Evolutionary conservation across 768 basidiomycete species (phyloP).

Genomic region (Lactarius psammicola): DNA sequence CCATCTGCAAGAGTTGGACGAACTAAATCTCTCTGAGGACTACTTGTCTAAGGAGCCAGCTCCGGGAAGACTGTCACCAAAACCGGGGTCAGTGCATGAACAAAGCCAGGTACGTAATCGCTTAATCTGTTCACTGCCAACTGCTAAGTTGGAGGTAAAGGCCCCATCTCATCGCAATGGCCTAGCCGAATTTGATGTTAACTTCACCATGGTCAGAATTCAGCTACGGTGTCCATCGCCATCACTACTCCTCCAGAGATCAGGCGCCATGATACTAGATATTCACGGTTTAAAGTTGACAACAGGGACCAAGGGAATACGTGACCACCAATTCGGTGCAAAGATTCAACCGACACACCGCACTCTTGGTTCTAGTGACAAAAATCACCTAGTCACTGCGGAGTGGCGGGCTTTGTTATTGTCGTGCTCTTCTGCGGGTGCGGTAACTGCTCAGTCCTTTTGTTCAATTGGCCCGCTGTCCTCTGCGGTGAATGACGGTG

Average conservation of each 20-base stretch:
- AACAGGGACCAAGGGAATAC: slow-evolving; percentile 23
- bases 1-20: slow-evolving; percentile 55
- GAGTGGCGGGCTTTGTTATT: slow-evolving; percentile 48
- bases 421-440: slow-evolving; percentile 46
- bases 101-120: slow-evolving; percentile 1
- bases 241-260: slow-evolving; percentile 46
- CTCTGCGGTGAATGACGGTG: slow-evolving; percentile 12
- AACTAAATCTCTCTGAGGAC: slow-evolving; percentile 54
- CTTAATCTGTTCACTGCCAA: background rate
- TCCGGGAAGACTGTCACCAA: slow-evolving; percentile 1
- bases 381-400: slow-evolving; percentile 40
- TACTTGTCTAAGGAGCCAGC: slow-evolving; percentile 35
- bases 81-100: background rate
- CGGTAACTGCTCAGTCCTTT: slow-evolving; percentile 44
- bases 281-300: slow-evolving; percentile 50
- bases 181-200: slow-evolving; percentile 37
- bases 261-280: slow-evolving; percentile 68
- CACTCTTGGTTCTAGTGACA: slow-evolving; percentile 14
- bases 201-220: slow-evolving; percentile 58
- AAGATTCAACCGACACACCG: slow-evolving; percentile 23
- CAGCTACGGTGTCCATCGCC: slow-evolving; percentile 70
- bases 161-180: background rate
- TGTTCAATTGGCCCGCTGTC: slow-evolving; percentile 50
- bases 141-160: slow-evolving; percentile 10
- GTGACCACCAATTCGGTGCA: background rate